Evolutionary conservation across 371 early-diverging fungal genomes (phyloP).

Genomic region (Mortierella sp.): DNA sequence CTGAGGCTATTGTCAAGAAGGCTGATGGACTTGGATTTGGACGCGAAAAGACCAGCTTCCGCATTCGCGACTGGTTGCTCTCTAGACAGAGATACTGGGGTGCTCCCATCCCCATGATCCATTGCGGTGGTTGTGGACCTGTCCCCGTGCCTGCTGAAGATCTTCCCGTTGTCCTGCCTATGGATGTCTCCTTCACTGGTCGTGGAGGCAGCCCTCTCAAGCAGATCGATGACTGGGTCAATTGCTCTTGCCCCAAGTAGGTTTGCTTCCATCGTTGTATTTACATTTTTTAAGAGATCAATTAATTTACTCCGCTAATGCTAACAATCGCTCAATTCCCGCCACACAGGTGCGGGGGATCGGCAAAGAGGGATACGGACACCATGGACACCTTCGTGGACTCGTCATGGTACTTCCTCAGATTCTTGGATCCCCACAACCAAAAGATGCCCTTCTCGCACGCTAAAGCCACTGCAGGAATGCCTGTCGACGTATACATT

Average conservation of each 20-base stretch:
- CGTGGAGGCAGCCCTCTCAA: constrained; percentile 81
- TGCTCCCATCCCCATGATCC: constrained; percentile 98
- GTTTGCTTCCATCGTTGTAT: constrained; percentile 14
- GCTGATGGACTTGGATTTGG: constrained; percentile 69
- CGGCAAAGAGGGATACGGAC: constrained; percentile 90
- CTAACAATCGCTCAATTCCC: constrained; percentile 10
- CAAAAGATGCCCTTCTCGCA: constrained; percentile 71
- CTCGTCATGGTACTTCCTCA: constrained; percentile 96
- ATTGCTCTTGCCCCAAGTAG: constrained; percentile 84
- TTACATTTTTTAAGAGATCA: background rate
- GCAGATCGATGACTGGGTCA: constrained; percentile 72
- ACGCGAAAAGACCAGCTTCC: constrained; percentile 74
- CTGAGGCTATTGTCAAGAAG: constrained; percentile 68
- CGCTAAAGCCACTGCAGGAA: constrained; percentile 65
- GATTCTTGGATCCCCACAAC: constrained; percentile 88
- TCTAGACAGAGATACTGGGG: constrained; percentile 99
- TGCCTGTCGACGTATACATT: constrained; percentile 95
- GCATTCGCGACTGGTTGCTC: constrained; percentile 97
- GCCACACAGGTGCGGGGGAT: constrained; percentile 71
- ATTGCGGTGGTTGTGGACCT: constrained; percentile 86
- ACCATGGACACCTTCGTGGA: constrained; percentile 98
- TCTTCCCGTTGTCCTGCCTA: constrained; percentile 85
- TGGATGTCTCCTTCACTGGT: constrained; percentile 75
- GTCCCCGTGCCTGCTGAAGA: constrained; percentile 91
- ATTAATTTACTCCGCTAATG: background rate